Base-by-base conservation (phyloP, 2,329 filamentous ascomycete genomes). In the Ambrosiella cleistominuta region DNA sequence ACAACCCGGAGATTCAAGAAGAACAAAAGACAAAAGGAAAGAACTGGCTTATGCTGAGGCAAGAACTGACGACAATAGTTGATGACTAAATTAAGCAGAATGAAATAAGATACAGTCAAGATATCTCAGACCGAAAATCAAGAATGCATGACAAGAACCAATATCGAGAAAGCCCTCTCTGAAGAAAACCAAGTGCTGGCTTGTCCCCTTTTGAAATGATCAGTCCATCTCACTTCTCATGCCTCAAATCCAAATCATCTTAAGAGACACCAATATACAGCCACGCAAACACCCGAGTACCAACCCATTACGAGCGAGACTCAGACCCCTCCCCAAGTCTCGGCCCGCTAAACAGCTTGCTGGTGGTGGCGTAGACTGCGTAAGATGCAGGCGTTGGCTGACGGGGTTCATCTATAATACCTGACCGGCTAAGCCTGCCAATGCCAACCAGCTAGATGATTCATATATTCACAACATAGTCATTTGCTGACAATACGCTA, bases 21-120 rank as follows among this genome's bases (percentile, higher is more conserved):
- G 15, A 39, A 56, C n/a, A 40, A 42, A 56, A 17, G 27, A 27
- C 36, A 38, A 42, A 56, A 27, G 37, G n/a, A 57, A 39, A 57
- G 49, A 52, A 42, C 38, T 35, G 45, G 27, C 27, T 8, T 12
- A 54, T 40, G 37, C 35, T 51, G 40, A n/a, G 38, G 36, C 13
- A 7, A 4, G 8, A 19, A 44, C 27, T 27, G 27, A 27, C 4
- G 27, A 27, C 27, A 27, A 27, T 27, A 27, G 3, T 27, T 27
- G 27, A 27, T 27, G 27, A 27, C 27, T 27, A 27, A 27, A 27
- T 3, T 27, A n/a, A 54, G 38, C 8, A 47, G 19, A 37, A 54
- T 37, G 53, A 17, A 58, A 54, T 27, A 38, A 50, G 36, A 7
- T 51, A 42, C 6, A n/a, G n/a, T 42, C 39, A 42, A 42, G n/a